Evolutionary conservation across 352 stramenopile genomes (phyloP).

Genomic region (Elongisporangium senticosum): DNA sequence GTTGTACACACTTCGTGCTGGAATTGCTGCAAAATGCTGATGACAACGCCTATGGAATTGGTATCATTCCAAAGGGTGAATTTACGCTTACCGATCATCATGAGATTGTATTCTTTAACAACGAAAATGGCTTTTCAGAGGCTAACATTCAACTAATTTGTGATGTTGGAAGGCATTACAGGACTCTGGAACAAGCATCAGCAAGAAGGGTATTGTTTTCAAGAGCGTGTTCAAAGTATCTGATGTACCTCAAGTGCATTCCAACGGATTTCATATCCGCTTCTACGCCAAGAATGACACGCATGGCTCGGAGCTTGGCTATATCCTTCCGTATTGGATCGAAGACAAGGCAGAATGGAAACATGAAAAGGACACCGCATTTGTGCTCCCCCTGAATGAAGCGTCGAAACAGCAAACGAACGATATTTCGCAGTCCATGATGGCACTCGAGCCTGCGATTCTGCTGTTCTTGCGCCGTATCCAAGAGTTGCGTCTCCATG

Average conservation of each 20-base stretch:
- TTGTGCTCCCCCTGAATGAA: constrained; percentile 70
- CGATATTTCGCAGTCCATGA: constrained; percentile 59
- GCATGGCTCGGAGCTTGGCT: constrained; percentile 47
- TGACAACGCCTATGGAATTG: constrained; percentile 60
- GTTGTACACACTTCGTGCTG: constrained; percentile 87
- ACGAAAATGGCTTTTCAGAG: constrained; percentile 73
- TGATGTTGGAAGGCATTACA: constrained; percentile 61
- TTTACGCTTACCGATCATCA: constrained; percentile 49
- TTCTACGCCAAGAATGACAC: constrained; percentile 60
- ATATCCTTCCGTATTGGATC: constrained; percentile 82
- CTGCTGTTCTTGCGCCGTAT: constrained; percentile 78
- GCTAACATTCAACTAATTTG: constrained; percentile 82
- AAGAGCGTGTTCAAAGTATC: constrained; percentile 91
- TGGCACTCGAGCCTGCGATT: constrained; percentile 69
- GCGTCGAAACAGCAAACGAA: constrained; percentile 29
- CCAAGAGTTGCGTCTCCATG: constrained; percentile 46
- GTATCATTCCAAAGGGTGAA: constrained; percentile 39
- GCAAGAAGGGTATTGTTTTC: constrained; percentile 88
- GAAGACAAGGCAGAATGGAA: constrained; percentile 37
- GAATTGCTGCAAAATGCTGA: constrained; percentile 87
- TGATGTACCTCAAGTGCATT: constrained; percentile 77
- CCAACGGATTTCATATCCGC: constrained; percentile 82
- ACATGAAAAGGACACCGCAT: constrained; percentile 45
- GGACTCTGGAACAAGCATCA: constrained; percentile 55
- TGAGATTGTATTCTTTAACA: constrained; percentile 79